phyloP scores from a whole-genome alignment of 148 eudicot genomes.

The Linanthus parryae region DNA sequence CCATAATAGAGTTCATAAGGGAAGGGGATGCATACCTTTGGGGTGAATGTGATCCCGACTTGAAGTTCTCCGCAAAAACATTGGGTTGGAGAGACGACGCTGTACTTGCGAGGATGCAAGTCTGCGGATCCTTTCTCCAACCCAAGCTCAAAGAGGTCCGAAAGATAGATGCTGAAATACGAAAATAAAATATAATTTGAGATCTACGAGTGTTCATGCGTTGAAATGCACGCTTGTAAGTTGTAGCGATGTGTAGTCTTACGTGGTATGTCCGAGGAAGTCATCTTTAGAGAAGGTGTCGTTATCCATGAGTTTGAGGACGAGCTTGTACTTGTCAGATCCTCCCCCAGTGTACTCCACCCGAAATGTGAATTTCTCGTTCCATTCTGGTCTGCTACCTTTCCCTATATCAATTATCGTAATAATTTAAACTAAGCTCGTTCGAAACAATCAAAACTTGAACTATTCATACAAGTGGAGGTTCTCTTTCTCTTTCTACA shows the following conservation, averaged over 20 bases:
- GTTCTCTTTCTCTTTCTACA: too few species aligned
- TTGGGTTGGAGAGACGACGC: constrained; percentile 30
- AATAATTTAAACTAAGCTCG: too few species aligned
- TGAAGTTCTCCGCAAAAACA: constrained; percentile 56
- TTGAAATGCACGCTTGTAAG: too few species aligned
- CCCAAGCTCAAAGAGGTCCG: constrained; percentile 58
- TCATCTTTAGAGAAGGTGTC: constrained; percentile 78
- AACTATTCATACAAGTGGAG: too few species aligned
- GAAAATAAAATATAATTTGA: neutral
- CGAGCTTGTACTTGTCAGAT: constrained; percentile 38
- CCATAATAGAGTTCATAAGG: neutral
- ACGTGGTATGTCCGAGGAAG: constrained; percentile 54
- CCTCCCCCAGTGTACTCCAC: constrained; percentile 62
- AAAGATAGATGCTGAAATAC: constrained; percentile 48
- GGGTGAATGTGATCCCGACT: constrained; percentile 38
- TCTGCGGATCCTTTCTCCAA: constrained; percentile 57
- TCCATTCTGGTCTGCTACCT: constrained; percentile 59
- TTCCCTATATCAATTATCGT: constrained; percentile 33
- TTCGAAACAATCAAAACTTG: neutral
- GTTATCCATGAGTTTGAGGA: constrained; percentile 54
- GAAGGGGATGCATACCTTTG: constrained; percentile 6
- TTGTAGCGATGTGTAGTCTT: too few species aligned
- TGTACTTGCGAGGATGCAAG: constrained; percentile 42
- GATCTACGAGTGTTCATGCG: too few species aligned
- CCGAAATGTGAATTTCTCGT: constrained; percentile 42